Evolutionary conservation across 192 early-diverging fungal genomes (phyloP), one percentile per base, ranked within the genome.

Genomic region (Backusella westeae): DNA sequence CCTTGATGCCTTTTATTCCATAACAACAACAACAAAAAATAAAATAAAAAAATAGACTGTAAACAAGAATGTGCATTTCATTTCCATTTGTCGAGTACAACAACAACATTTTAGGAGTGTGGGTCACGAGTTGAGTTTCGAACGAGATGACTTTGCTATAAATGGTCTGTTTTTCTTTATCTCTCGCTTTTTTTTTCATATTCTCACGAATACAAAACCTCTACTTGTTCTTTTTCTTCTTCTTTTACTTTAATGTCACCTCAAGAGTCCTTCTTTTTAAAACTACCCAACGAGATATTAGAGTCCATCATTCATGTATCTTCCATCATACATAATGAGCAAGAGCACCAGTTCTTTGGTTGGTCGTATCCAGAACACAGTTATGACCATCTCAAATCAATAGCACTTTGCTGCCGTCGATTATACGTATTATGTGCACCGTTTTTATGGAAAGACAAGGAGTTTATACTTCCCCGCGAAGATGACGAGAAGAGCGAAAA

Each of bases 1-100:
- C 92, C 8, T 87, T 85, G 34, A 90, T 98, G 70, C 95, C 96
- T 0, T 79, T 92, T 36, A 89, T 94, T 68, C 70, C 77, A 34
- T 89, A 82, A 73, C 38, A 39, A 39, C 38, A 39, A 39, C 38
- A 38, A 10, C 8, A 39, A 39, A 7, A 12, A 39, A 39, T 32
- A 32, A 39, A 67, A 46, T 23, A 53, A 15, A 36, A 75, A 42
- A 36, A 67, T 35, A 46, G 12, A 67, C 34, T 36, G 46, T 49
- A 41, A 69, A 46, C 74, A 67, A 63, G 56, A 63, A 63, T 63
- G 56, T 44, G 23, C 69, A 15, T 39, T 39, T 8, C 53, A 71
- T 49, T 77, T 71, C n/a, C 34, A 32, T 32, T 32, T 36, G 49
- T 56, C 38, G 63, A 65, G 52, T 52, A 12, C 46, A 34, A 44